phyloP scores from a whole-genome alignment of 2,329 filamentous ascomycete species.

The Nothophoma quercina region DNA sequence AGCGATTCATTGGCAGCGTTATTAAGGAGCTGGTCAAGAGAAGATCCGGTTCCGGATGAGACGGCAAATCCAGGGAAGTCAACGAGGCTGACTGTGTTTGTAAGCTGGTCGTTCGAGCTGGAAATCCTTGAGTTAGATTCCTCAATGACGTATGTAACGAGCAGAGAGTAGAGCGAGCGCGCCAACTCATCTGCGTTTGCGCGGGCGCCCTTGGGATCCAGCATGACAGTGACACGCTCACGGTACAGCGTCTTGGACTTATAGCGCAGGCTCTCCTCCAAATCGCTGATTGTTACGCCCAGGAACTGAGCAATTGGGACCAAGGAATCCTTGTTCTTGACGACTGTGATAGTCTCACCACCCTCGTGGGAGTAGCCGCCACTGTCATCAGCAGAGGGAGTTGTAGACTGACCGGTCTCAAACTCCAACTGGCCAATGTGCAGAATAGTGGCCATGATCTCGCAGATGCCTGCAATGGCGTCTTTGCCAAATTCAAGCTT shows the following conservation, averaged over 20 bases:
- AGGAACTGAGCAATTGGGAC: slow-evolving; percentile 91
- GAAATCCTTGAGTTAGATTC: slow-evolving; percentile 89
- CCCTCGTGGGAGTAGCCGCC: slow-evolving; percentile 97
- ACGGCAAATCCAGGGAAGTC: slow-evolving; percentile 97
- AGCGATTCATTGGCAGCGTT: slow-evolving; percentile 92
- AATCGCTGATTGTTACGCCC: slow-evolving; percentile 78
- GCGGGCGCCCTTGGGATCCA: slow-evolving; percentile 88
- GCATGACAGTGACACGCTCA: slow-evolving; percentile 98
- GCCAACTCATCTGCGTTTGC: slow-evolving; percentile 94
- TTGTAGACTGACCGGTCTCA: slow-evolving; percentile 79
- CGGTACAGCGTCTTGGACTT: slow-evolving; percentile 96
- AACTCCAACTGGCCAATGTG: slow-evolving; percentile 98
- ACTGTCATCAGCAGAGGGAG: slow-evolving; percentile 83
- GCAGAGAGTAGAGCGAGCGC: slow-evolving; percentile 87
- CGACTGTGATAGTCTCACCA: slow-evolving; percentile 81
- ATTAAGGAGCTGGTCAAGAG: slow-evolving; percentile 90
- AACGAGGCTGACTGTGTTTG: slow-evolving; percentile 92
- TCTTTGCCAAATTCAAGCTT: slow-evolving; percentile 93
- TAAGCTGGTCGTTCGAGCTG: slow-evolving; percentile 84
- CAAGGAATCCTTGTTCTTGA: slow-evolving; percentile 92
- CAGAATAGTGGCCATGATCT: slow-evolving; percentile 91
- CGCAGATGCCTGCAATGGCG: slow-evolving; percentile 96
- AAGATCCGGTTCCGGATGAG: slow-evolving; percentile 80
- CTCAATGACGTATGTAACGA: slow-evolving; percentile 94
- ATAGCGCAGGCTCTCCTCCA: slow-evolving; percentile 90